phyloP scores from a whole-genome alignment of 108 stramenopile genomes.

The Cyclotella cryptica region DNA sequence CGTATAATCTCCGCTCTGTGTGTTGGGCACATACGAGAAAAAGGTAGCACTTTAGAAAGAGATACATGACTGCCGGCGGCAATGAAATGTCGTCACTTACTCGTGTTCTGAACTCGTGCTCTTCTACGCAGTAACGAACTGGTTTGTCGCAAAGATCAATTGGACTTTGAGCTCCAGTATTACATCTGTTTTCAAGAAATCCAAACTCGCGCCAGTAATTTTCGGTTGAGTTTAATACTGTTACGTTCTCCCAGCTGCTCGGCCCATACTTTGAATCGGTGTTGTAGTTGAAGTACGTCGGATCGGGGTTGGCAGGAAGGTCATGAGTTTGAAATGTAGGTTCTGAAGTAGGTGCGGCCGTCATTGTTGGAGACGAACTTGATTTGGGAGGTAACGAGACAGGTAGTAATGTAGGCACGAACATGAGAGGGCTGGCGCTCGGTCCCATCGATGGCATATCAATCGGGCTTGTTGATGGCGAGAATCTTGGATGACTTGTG shows the following conservation, averaged over 20 bases:
- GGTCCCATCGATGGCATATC: neutral
- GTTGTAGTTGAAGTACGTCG: conserved; percentile 48
- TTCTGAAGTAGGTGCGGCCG: neutral
- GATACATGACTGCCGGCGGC: neutral
- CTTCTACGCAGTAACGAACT: conserved; percentile 20
- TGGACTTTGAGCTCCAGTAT: conserved; percentile 28
- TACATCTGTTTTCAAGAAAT: conserved; percentile 32
- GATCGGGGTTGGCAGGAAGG: neutral
- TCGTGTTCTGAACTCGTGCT: conserved; percentile 27
- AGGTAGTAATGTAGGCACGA: neutral
- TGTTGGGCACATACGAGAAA: neutral
- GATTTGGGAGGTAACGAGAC: neutral
- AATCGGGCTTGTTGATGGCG: neutral
- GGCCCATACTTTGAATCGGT: conserved; percentile 29
- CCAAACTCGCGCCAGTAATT: conserved; percentile 33
- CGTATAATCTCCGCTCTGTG: conserved; percentile 30
- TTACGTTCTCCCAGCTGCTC: conserved; percentile 19
- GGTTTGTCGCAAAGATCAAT: conserved; percentile 43
- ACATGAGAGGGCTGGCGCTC: neutral
- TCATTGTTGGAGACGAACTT: conserved; percentile 1
- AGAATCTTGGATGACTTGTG: neutral
- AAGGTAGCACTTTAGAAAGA: neutral
- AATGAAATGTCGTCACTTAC: conserved; percentile 1
- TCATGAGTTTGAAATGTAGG: conserved; percentile 12
- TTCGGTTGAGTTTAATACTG: conserved; percentile 24